Percentiles rank a stretch among this genome's conserved stretches.
phyloP scores from a whole-genome alignment of 345 rosid genomes.

The Brassica carinata region DNA sequence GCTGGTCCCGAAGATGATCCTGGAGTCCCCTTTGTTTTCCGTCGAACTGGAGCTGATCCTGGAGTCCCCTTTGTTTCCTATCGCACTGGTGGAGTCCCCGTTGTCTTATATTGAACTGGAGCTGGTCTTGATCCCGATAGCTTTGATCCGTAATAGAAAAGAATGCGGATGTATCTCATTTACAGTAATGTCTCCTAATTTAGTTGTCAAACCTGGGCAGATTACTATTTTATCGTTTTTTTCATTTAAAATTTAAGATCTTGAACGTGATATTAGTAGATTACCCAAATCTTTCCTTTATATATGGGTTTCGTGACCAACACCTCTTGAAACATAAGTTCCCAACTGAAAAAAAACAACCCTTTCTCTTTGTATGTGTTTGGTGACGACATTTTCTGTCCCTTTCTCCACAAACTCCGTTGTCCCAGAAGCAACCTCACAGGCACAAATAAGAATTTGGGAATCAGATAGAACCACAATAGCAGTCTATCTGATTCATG shows the following conservation, averaged over 20 bases:
- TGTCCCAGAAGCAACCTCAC: slow-evolving; percentile 49
- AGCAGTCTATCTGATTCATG: too few species aligned
- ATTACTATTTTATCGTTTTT: too few species aligned
- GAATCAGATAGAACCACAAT: too few species aligned
- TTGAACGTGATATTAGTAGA: not conserved
- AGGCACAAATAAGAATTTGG: too few species aligned
- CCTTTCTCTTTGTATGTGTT: slow-evolving; percentile 67
- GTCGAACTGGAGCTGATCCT: not conserved
- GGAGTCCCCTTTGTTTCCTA: not conserved
- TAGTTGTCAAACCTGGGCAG: not conserved
- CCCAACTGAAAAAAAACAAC: slow-evolving; percentile 84
- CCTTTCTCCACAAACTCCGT: slow-evolving; percentile 92
- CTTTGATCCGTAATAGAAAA: too few species aligned
- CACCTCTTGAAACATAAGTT: slow-evolving; percentile 39
- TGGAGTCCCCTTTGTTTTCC: slow-evolving; percentile 14
- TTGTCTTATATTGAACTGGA: not conserved
- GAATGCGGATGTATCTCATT: not conserved
- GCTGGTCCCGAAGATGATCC: slow-evolving; percentile 9
- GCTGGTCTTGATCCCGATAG: not conserved
- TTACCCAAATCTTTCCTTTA: not conserved
- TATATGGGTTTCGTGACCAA: too few species aligned
- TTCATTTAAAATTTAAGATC: not conserved
- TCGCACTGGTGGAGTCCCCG: not conserved
- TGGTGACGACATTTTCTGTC: slow-evolving; percentile 70
- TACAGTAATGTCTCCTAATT: not conserved